Evolutionary conservation across 75 land plant species (phyloP), one percentile per base, ranked within the genome.

Genomic region (Picea glauca): DNA sequence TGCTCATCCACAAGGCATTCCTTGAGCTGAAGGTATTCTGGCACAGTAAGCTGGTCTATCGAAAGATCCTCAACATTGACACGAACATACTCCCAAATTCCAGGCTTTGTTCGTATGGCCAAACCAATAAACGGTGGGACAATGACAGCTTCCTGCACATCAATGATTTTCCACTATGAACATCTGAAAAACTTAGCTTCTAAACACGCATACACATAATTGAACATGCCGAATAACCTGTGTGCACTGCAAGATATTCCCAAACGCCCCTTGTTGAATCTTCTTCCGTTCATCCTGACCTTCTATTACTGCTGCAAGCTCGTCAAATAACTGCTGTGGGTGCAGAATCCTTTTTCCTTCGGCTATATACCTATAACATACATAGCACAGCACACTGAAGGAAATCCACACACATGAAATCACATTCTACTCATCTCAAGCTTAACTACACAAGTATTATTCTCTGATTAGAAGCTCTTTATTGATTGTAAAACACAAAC

Each of bases 81-180:
- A 85, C 88, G 85, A 26, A 93, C 86, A 82, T 79, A 90, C 64
- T 96, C 95, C 98, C 98, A 94, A 13, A 86, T 64, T 13, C 99
- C 99, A 50, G 99, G 99, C 61, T 80, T 81, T 1, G 92, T 89
- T 50, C 99, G 87, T 5, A 96, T 81, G 1, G 98, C 98, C 58
- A 96, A 83, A 12, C 86, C 95, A 65, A 96, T 91, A 83, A 82
- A 80, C 7, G 99, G 99, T 2, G 98, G 92, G 73, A 93, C 83
- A 32, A 91, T 91, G 12, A 88, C 90, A 7, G 98, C 99, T 81
- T 96, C 99, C 99, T 96, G 87, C 64, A 76, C 66, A 62, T 20
- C 14, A n/a, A 78, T 50, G 56, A 0, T 50, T 50, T 50, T 9
- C 56, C 56, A 50, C 56, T 50, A 11, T 50, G 56, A 50, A 50